Percentiles rank a stretch among this genome's conserved stretches.
These are phyloP conservation scores for Aurinia saxatilis DNA, from an alignment of 345 rosid genomes.

Conservation along the genomic window DNA sequence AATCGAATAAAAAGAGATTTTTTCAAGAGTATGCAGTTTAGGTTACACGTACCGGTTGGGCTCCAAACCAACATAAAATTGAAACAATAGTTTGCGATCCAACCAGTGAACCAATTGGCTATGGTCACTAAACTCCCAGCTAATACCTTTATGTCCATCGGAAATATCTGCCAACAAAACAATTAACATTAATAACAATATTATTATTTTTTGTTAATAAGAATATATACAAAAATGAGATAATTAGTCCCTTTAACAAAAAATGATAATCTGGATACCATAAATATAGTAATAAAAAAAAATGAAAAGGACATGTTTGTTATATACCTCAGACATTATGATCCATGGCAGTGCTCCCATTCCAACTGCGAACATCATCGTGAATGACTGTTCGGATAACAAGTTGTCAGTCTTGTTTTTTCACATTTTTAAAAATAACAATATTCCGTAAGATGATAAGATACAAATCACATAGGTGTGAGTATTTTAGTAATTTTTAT, in stretches of 20 bases:
- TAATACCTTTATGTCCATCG: conserved; percentile 41
- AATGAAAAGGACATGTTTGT: background rate
- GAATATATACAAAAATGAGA: background rate
- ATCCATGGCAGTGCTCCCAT: conserved; percentile 74
- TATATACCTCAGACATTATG: conserved; percentile 57
- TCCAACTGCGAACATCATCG: conserved; percentile 37
- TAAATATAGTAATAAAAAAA: background rate
- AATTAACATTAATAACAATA: background rate
- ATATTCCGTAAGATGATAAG: too few relatives aligned
- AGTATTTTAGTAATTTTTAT: too few relatives aligned
- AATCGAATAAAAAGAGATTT: background rate
- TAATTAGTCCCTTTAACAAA: background rate
- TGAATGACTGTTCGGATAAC: conserved; percentile 21
- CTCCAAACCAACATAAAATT: conserved; percentile 52
- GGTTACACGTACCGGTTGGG: conserved; percentile 34
- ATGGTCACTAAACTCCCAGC: conserved; percentile 53
- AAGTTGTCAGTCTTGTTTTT: background rate
- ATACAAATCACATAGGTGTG: too few relatives aligned
- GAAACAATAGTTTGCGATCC: conserved; percentile 42
- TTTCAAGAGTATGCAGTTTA: background rate
- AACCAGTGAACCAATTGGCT: conserved; percentile 37
- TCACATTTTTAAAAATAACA: background rate
- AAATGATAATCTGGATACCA: conserved; percentile 6
- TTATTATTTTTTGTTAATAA: too few relatives aligned
- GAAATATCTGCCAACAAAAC: conserved; percentile 35